Conservation (phyloP, 352 stramenopile genomes). For the Pythium insidiosum region DNA sequence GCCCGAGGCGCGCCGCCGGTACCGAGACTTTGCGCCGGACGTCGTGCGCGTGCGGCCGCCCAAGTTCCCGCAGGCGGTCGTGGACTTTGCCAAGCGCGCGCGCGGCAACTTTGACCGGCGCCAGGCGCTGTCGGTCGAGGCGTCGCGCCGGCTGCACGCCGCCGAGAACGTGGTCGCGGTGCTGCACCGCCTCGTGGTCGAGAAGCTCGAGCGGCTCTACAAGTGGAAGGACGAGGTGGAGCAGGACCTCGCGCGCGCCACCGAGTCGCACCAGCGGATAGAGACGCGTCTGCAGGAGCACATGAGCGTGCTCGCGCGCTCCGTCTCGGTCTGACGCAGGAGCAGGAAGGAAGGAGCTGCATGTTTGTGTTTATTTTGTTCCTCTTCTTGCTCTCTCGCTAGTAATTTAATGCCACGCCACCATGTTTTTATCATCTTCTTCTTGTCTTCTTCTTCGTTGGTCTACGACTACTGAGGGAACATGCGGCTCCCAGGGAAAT, state of each 20-base stretch:
- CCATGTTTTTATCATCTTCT: too few relatives aligned
- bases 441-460: too few relatives aligned
- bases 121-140: constrained; percentile 43
- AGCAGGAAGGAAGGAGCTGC: background rate
- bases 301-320: constrained; percentile 44
- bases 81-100: constrained; percentile 52
- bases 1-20: constrained; percentile 58
- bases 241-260: constrained; percentile 40
- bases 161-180: constrained; percentile 68
- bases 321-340: constrained; percentile 20
- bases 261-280: constrained; percentile 33
- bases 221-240: constrained; percentile 50
- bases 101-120: constrained; percentile 52
- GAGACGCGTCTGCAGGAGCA: constrained; percentile 60
- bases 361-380: too few relatives aligned
- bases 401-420: too few relatives aligned
- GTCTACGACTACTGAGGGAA: too few relatives aligned
- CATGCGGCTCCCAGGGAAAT: too few relatives aligned
- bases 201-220: constrained; percentile 66
- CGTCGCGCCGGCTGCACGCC: constrained; percentile 45
- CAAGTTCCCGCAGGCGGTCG: constrained; percentile 57
- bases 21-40: constrained; percentile 41
- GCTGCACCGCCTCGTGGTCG: constrained; percentile 65
- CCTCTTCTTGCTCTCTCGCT: too few relatives aligned
- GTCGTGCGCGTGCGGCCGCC: constrained; percentile 38